These are phyloP conservation scores for Citrus sinensis DNA, from an alignment of 345 rosid species.

Conservation along the genomic window DVS_A1.0 CM039163.1:6536501-6537000, in stretches of 20 bases:
- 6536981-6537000: slow-evolving; percentile 36
- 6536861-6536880: slow-evolving; percentile 31
- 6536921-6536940: slow-evolving; percentile 44
- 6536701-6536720: slow-evolving; percentile 22
- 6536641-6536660: background rate
- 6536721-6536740: slow-evolving; percentile 9
- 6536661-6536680: background rate
- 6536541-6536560: background rate
- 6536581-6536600: background rate
- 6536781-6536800: slow-evolving; percentile 9
- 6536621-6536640: background rate
- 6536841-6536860: slow-evolving; percentile 36
- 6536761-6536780: slow-evolving; percentile 26
- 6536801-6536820: slow-evolving; percentile 29
- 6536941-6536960: slow-evolving; percentile 47
- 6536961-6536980: slow-evolving; percentile 28
- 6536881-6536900: slow-evolving; percentile 32
- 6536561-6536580: background rate
- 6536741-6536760: slow-evolving; percentile 20
- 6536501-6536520: background rate
- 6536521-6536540: background rate
- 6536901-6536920: slow-evolving; percentile 32
- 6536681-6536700: slow-evolving; percentile 41
- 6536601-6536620: slow-evolving; percentile 1
- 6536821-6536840: slow-evolving; percentile 31